Base-by-base conservation (phyloP, 305 asterid genomes). In the Coffea humblotiana region DNA sequence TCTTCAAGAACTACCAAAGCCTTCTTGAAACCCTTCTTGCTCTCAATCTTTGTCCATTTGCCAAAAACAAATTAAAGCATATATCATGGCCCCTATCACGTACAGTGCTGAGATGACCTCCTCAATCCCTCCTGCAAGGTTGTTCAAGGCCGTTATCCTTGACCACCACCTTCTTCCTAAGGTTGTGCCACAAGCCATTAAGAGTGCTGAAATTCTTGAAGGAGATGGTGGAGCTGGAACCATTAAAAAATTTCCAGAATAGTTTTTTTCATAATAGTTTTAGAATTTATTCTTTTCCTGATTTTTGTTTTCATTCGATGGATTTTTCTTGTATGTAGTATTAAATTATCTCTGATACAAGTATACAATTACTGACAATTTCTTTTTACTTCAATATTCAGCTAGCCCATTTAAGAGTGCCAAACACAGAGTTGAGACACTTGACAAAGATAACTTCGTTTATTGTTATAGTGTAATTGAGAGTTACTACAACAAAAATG, bases 131-230 rank as follows among this genome's bases (percentile, higher is more conserved):
- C 82, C 91, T 0, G 68, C 84, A 5, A 79, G 81, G 72, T 15
- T 86, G 68, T 88, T 88, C 82, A 83, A 88, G 78, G 90, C 86
- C 15, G 18, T 80, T 61, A 65, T 83, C 72, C 77, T 87, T 69
- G 86, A 88, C 58, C 81, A 79, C 67, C 77, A 25, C 56, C 72
- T 87, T 18, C 18, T 84, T 64, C 86, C 87, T 54, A 75, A 82
- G 70, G 74, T 81, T 71, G 74, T 43, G 80, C 77, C 85, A 61
- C 48, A 61, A 2, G 75, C 60, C 1, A 66, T 82, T 2, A 75
- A 82, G 75, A 79, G 58, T 77, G 23, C 82, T n/a, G 77, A 76
- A 29, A 18, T 40, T n/a, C 47, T 84, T 48, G 77, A 82, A 23
- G 85, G 85, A 7, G 67, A 79, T 67, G 88, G 87, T 32, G 85